Evolutionary conservation across 177 flowering plant genomes (phyloP).

Genomic region (Vitis hybrid): DNA sequence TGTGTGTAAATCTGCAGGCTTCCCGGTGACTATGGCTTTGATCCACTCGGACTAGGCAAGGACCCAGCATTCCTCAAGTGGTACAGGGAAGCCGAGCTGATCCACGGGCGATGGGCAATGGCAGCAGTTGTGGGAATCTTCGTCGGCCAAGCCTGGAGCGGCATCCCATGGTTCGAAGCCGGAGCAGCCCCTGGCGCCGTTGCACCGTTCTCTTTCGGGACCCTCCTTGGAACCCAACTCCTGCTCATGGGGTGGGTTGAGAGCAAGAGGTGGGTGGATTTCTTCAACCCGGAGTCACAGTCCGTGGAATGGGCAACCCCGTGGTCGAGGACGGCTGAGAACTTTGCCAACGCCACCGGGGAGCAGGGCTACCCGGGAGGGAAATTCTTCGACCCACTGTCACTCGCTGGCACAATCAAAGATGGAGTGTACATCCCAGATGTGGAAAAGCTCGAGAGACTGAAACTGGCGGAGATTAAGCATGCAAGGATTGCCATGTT

Average conservation of each 20-base stretch:
- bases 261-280: slow-evolving; percentile 98
- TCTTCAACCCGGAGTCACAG: slow-evolving; percentile 96
- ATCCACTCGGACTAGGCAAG: slow-evolving; percentile 96
- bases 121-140: slow-evolving; percentile 90
- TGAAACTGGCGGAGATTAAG: slow-evolving; percentile 92
- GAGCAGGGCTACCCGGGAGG: slow-evolving; percentile 97
- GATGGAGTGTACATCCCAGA: slow-evolving; percentile 85
- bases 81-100: slow-evolving; percentile 99
- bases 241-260: slow-evolving; percentile 99
- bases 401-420: slow-evolving; percentile 58
- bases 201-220: slow-evolving; percentile 93
- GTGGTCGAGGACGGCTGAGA: slow-evolving; percentile 87
- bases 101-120: slow-evolving; percentile 99
- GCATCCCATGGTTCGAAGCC: slow-evolving; percentile 95
- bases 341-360: slow-evolving; percentile 86
- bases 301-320: slow-evolving; percentile 99
- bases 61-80: slow-evolving; percentile 97
- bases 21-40: slow-evolving; percentile 94
- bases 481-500: slow-evolving; percentile 92
- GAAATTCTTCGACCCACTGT: slow-evolving; percentile 87
- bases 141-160: slow-evolving; percentile 95
- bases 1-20: slow-evolving; percentile 45
- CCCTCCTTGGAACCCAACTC: slow-evolving; percentile 93
- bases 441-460: slow-evolving; percentile 77
- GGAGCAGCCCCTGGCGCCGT: slow-evolving; percentile 96